phyloP scores from a whole-genome alignment of 2,329 filamentous ascomycete species.

The Cladosporium sp. region DNA sequence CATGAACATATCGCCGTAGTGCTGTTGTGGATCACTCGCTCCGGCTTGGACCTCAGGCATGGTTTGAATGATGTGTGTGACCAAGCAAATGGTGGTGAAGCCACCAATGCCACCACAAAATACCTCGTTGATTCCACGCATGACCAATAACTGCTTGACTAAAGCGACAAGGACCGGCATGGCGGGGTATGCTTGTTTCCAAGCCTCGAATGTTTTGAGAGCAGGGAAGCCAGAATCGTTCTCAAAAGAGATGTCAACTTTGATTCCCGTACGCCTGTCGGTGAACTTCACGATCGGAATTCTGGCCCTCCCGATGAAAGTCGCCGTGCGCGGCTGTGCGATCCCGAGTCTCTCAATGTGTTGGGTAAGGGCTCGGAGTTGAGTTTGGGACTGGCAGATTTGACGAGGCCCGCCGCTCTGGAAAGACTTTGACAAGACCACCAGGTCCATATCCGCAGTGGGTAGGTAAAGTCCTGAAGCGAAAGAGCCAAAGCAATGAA shows the following conservation, averaged over 20 bases:
- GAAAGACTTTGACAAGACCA: conserved; percentile 61
- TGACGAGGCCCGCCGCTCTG: background rate
- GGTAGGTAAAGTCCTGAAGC: conserved; percentile 73
- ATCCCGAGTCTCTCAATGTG: conserved; percentile 60
- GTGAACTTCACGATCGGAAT: conserved; percentile 92
- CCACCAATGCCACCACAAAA: conserved; percentile 88
- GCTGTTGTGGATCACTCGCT: conserved; percentile 57
- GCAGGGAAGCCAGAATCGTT: conserved; percentile 80
- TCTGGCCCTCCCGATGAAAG: conserved; percentile 56
- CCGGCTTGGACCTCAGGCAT: conserved; percentile 69
- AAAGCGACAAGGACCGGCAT: conserved; percentile 85
- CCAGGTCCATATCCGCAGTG: conserved; percentile 90
- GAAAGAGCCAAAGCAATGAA: conserved; percentile 88
- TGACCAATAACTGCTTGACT: conserved; percentile 88
- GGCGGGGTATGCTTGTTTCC: conserved; percentile 76
- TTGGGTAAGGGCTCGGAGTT: conserved; percentile 62
- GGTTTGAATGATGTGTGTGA: conserved; percentile 78
- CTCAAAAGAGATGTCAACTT: conserved; percentile 93
- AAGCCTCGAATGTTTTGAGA: conserved; percentile 74
- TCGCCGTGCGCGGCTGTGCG: conserved; percentile 52
- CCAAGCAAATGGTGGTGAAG: conserved; percentile 90
- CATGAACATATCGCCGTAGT: conserved; percentile 79
- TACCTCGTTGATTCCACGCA: conserved; percentile 89
- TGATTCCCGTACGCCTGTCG: conserved; percentile 73
- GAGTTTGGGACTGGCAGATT: conserved; percentile 48